phyloP scores from a whole-genome alignment of 352 stramenopile genomes.

The Pythium aristosporum region DNA sequence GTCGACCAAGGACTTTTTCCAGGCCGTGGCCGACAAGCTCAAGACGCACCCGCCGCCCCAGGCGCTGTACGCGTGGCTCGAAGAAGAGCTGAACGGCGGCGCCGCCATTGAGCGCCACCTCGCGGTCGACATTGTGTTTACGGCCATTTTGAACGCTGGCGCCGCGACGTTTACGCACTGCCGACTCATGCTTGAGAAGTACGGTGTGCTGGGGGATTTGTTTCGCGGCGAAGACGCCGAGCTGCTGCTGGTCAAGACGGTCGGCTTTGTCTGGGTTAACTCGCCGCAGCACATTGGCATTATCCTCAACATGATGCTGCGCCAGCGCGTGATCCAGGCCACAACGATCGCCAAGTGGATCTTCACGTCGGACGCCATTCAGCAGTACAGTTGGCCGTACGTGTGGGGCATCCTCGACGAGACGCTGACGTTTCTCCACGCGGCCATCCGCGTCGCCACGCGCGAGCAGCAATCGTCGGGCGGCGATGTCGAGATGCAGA shows the following conservation, averaged over 20 bases:
- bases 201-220: constrained; percentile 49
- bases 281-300: constrained; percentile 82
- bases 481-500: constrained; percentile 53
- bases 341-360: constrained; percentile 80
- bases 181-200: constrained; percentile 78
- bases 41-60: constrained; percentile 59
- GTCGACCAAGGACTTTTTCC: constrained; percentile 49
- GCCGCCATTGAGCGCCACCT: constrained; percentile 44
- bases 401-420: constrained; percentile 82
- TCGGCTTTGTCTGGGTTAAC: constrained; percentile 75
- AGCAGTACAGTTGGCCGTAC: constrained; percentile 89
- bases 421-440: constrained; percentile 58
- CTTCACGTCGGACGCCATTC: constrained; percentile 74
- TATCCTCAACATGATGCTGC: constrained; percentile 81
- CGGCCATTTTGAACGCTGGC: constrained; percentile 71
- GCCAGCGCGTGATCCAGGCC: constrained; percentile 57
- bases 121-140: constrained; percentile 74
- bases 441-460: constrained; percentile 37
- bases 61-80: constrained; percentile 56
- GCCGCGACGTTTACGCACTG: constrained; percentile 84
- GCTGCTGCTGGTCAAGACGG: constrained; percentile 64
- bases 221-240: constrained; percentile 50
- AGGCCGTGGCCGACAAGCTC: constrained; percentile 59
- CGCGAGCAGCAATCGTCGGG: constrained; percentile 19
- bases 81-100: constrained; percentile 44